Evolutionary conservation across 352 stramenopile genomes (phyloP).

Genomic region (Globisporangium orthogonon): DNA sequence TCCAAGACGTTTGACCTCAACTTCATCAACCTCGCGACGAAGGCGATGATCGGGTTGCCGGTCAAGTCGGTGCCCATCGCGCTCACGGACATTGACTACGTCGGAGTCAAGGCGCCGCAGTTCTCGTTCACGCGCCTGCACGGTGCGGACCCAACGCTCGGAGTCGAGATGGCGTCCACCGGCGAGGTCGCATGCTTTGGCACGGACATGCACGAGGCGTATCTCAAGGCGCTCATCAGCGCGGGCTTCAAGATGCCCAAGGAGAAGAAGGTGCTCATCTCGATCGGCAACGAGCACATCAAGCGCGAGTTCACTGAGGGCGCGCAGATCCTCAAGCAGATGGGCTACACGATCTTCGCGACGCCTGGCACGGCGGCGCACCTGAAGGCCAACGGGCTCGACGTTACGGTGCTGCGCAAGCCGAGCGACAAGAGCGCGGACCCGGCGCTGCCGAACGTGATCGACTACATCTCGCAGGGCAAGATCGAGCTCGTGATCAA

Average conservation of each 20-base stretch:
- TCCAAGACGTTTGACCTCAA: slow-evolving; percentile 93
- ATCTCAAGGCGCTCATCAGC: slow-evolving; percentile 85
- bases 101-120: slow-evolving; percentile 96
- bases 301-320: slow-evolving; percentile 93
- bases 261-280: slow-evolving; percentile 95
- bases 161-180: slow-evolving; percentile 97
- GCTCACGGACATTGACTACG: slow-evolving; percentile 79
- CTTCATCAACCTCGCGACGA: slow-evolving; percentile 93
- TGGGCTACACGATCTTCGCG: slow-evolving; percentile 93
- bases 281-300: slow-evolving; percentile 93
- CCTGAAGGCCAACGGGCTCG: slow-evolving; percentile 89
- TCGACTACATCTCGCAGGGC: slow-evolving; percentile 92
- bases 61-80: no score
- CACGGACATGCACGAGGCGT: slow-evolving; percentile 64
- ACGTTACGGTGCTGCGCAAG: no score
- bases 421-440: slow-evolving; percentile 80
- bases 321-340: no score
- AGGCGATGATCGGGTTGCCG: slow-evolving; percentile 83
- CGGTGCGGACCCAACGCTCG: slow-evolving; percentile 95
- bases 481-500: slow-evolving; percentile 95
- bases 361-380: no score
- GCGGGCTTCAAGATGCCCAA: slow-evolving; percentile 95
- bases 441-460: slow-evolving; percentile 76
- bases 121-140: slow-evolving; percentile 97
- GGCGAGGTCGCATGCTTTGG: slow-evolving; percentile 97